Base-by-base conservation (phyloP, 306 rosid species). In the Quercus glauca region DNA sequence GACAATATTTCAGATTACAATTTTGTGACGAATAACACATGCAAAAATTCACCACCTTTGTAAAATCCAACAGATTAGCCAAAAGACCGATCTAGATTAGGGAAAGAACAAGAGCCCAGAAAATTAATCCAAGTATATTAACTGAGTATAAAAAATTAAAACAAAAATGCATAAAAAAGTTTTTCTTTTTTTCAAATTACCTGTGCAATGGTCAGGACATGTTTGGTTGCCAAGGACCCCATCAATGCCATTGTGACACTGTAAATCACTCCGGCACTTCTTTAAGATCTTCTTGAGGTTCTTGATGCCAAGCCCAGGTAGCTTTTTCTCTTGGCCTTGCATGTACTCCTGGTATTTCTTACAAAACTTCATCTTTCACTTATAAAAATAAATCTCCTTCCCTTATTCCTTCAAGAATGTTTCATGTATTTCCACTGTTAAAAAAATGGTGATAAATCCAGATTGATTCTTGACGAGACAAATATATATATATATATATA, bases 231-330 rank as follows among this genome's bases (percentile, higher is more conserved):
- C 51, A 61, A 33, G 82, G 45, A 78, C 69, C 23, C 71, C 83
- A 41, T 83, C 29, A 53, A 76, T 67, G 82, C 35, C 55, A 20
- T 88, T 73, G 13, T 76, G 86, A 49, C 92, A 64, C 9, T 82
- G 87, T 68, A 72, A 83, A 26, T 88, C 80, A 49, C 75, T 71
- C 2, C 91, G 83, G 83, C 98, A 95, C 68, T 73, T 93, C 84
- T 93, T 95, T 83, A 95, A 80, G 69, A 91, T 91, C 83, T 91
- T 95, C 86, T 95, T 95, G 61, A 90, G 98, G 85, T 90, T 91
- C 87, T 95, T 95, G 83, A 95, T 89, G 15, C 94, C 96, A 79
- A 95, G 89, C 53, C 55, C 97, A 7, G 97, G 99, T 17, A 91
- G 89, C 55, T 91, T 89, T 72, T 85, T 83, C 87, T 88, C 83